Base-by-base conservation (phyloP, 352 stramenopile species). In the Hyaloperonospora arabidopsidis region DNA sequence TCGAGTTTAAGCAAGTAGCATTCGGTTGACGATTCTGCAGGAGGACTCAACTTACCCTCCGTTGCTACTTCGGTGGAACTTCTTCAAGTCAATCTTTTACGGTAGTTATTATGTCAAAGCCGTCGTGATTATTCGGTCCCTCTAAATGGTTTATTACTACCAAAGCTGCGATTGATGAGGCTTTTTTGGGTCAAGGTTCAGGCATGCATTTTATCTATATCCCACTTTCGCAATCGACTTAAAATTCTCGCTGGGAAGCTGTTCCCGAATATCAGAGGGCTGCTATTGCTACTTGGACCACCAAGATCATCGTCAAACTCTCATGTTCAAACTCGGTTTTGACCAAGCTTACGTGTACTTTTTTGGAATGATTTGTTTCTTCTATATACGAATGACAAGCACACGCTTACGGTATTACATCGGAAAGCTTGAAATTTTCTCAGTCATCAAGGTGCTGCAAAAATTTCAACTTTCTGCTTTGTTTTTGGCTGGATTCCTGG, bases 1-100 rank as follows among this genome's bases (percentile, higher is more conserved):
- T 13, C 21, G 17, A 32, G 29, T 47, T 19, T 18, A 13, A 2
- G 32, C 5, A 13, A 10, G 0, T 0, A 18, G 41, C 19, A 19
- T 25, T 13, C 38, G 4, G 2, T 11, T 10, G 35, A 41, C 0
- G 1, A 11, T 32, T 47, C 41, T 6, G 5, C 5, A 28, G 22
- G 11, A 1, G 21, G 23, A 0, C 12, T 21, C 3, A 34, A 57
- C 14, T 19, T 47, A 28, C 41, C 14, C 11, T 19, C 41, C 19
- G 34, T 52, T 8, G 10, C 52, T 25, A 34, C n/a, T 2, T 59
- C 35, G 8, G 52, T 53, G 1, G 35, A 59, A 15, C 35, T 52
- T 3, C 36, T 52, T 1, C 44, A 52, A 35, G 52, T 59, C 4
- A 52, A 59, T n/a, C 25, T 57, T 1, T 52, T 59, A 3, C 34